Base-by-base conservation (phyloP, 805 yeast species). In the Suhomyces sp. region DNA sequence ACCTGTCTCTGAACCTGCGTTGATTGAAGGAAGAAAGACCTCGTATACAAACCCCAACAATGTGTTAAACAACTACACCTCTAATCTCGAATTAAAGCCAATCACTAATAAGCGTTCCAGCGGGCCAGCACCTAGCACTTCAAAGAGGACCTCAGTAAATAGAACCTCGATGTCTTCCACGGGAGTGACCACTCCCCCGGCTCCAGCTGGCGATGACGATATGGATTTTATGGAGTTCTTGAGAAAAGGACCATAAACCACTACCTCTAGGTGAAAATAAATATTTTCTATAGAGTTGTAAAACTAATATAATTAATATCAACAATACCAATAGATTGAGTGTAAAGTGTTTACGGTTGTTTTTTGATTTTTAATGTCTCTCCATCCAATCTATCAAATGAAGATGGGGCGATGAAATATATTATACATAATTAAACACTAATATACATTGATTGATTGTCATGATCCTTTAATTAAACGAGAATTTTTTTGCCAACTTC, bases 141-240 rank as follows among this genome's bases (percentile, higher is more conserved):
- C 36, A 4, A 29, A 19, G n/a, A 18, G 28, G 12, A 18, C n/a
- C 19, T 10, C 32, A 4, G 12, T 5, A 6, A 20, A 20, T 20
- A 22, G 19, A 9, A 19, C 18, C n/a, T 29, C 32, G 9, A 11
- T 19, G n/a, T 17, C 40, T 9, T 21, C 32, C 9, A 14, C 35
- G 8, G 30, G 31, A 4, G n/a, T 12, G 7, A 19, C 18, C 14
- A 10, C 22, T 11, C 13, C 31, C 6, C 11, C 19, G 10, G 30
- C 13, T 9, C 14, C 28, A 1, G 62, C 52, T 11, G 53, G 43
- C 4, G 56, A 53, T 6, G 59, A 54, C 14, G 74, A 65, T 36
- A 57, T 73, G 53, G 78, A 72, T 45, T 58, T 74, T 33, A 33
- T 72, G 46, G 78, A 72, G 40, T 70, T 74, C 42, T 58, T 74